Conservation (phyloP, 352 stramenopile species). For the Phytopythium chamaehyphon region DNA sequence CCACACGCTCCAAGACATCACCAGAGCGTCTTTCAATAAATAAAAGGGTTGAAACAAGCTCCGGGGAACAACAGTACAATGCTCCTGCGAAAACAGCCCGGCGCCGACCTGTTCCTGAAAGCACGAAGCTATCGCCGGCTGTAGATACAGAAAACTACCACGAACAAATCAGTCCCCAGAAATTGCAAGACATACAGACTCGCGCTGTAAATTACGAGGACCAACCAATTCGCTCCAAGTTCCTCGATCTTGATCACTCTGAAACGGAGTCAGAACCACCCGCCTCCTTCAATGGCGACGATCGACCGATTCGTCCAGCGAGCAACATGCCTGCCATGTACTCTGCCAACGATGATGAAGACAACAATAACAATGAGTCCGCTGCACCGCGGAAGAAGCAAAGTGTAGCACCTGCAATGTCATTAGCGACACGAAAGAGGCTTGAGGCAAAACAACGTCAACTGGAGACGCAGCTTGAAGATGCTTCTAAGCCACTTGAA, state of each 20-base stretch:
- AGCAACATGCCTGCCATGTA: not conserved
- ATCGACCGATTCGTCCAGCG: conserved; percentile 41
- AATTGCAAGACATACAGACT: conserved; percentile 41
- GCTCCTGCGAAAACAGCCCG: not conserved
- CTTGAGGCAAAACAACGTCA: conserved; percentile 45
- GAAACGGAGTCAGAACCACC: not conserved
- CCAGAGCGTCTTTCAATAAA: not conserved
- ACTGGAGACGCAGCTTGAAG: conserved; percentile 10
- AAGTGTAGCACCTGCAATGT: conserved; percentile 1
- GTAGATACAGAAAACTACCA: not conserved
- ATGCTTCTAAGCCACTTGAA: not conserved
- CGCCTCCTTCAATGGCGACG: conserved; percentile 4
- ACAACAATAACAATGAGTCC: conserved; percentile 17
- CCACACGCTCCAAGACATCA: conserved; percentile 9
- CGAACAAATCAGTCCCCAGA: conserved; percentile 31
- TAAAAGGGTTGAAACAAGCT: not conserved
- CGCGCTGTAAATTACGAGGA: conserved; percentile 21
- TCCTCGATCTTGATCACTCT: conserved; percentile 8
- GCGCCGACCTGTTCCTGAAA: not conserved
- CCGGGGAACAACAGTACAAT: not conserved
- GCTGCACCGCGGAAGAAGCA: conserved; percentile 5
- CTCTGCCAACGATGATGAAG: conserved; percentile 7
- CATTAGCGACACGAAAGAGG: conserved; percentile 37
- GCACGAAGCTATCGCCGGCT: not conserved
- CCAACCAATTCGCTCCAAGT: conserved; percentile 32